phyloP scores from a whole-genome alignment of 2,329 filamentous ascomycete species.

The Trichothecium sympodiale region DNA sequence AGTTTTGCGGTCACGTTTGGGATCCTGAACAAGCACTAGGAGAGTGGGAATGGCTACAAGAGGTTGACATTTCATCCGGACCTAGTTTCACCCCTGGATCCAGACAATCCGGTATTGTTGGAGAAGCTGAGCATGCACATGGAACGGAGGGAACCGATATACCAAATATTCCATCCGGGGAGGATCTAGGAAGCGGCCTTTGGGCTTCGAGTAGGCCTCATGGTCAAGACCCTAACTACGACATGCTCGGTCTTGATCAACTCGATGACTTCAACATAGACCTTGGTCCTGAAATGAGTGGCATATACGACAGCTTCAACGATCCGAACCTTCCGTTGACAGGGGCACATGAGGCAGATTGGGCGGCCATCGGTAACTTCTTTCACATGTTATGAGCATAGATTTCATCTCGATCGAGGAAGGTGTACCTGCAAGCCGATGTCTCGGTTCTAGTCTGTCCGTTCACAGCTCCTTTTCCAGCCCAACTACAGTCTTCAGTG shows the following conservation, averaged over 20 bases:
- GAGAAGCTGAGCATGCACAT: too few relatives aligned
- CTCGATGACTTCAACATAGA: constrained; percentile 11
- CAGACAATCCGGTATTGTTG: background rate
- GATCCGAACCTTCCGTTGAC: constrained; percentile 16
- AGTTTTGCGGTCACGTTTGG: constrained; percentile 16
- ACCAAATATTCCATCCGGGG: too few relatives aligned
- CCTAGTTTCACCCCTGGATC: background rate
- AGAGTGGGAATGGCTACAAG: constrained; percentile 11
- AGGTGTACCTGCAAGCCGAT: too few relatives aligned
- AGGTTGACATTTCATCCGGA: background rate
- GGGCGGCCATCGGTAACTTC: constrained; percentile 16
- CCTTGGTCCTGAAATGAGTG: constrained; percentile 12
- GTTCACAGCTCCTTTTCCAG: constrained; percentile 1
- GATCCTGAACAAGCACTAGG: constrained; percentile 10
- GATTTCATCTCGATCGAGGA: too few relatives aligned
- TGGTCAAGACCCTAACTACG: background rate
- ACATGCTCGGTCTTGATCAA: constrained; percentile 8
- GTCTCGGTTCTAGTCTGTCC: background rate
- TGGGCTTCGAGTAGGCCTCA: too few relatives aligned
- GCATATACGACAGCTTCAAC: constrained; percentile 17
- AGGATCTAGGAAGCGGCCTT: too few relatives aligned
- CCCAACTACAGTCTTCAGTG: background rate
- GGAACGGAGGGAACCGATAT: too few relatives aligned
- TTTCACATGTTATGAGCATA: constrained; percentile 9
- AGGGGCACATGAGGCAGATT: constrained; percentile 17